Base-by-base conservation (phyloP, 306 rosid species). In the Glycine latifolia region DNA sequence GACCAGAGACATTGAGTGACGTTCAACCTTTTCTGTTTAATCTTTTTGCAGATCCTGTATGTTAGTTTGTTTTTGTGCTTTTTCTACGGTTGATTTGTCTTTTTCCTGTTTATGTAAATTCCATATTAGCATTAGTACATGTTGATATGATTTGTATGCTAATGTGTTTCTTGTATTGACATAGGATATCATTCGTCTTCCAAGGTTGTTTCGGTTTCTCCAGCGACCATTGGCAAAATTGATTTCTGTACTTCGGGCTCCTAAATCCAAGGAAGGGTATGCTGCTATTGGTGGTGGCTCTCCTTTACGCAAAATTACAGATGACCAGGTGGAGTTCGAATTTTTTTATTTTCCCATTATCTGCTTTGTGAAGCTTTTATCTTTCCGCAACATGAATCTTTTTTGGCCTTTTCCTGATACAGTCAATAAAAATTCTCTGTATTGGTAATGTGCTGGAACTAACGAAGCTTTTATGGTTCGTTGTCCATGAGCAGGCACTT, bases 221-320 rank as follows among this genome's bases (percentile, higher is more conserved):
- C 98, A 91, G 84, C 90, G 79, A 59, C 99, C 99, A 33, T 82
- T 96, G 86, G 99, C 98, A 0, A 76, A 92, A 50, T 62, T 96
- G 77, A 96, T 96, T 79, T 96, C 99, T 76, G 91, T 88, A 11
- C 89, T 90, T 49, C 90, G 99, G 69, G 98, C 99, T 82, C 97
- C 98, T 75, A 96, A 96, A 88, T 94, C 98, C 79, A 96, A 89
- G 88, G 99, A 92, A 86, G 99, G 97, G 59, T 96, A 96, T 91
- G 99, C 98, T 79, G 84, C 99, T 68, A 96, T 96, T 53, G 99
- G 99, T 58, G 99, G 99, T 49, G 99, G 99, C 83, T 96, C 99
- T 62, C 99, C 99, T 7, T 86, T 96, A 81, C 97, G 99, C 43
- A 91, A 96, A 86, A 96, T 94, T 75, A 96, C 98, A 3, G 94